phyloP scores from a whole-genome alignment of 2,329 filamentous ascomycete genomes.

The Gnomoniopsis smithogilvyi region DNA sequence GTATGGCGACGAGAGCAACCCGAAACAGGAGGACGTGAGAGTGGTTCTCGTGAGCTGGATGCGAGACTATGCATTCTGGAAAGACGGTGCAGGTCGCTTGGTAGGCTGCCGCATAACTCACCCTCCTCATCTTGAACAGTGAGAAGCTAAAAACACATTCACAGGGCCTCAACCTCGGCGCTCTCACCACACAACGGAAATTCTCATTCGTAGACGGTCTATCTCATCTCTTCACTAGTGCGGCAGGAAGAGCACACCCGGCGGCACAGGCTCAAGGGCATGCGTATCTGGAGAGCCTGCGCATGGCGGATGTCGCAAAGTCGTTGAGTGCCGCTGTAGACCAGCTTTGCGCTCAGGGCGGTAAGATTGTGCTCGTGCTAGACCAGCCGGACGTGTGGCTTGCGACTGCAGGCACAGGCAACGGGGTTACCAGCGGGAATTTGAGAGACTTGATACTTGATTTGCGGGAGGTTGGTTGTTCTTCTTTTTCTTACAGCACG shows the following conservation, averaged over 20 bases:
- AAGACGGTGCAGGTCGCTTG: slow-evolving; percentile 63
- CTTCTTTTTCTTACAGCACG: slow-evolving; percentile 19
- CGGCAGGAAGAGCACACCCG: neutral
- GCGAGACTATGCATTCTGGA: slow-evolving; percentile 77
- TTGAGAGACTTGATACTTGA: slow-evolving; percentile 55
- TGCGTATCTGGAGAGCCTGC: slow-evolving; percentile 28
- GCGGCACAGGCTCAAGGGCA: slow-evolving; percentile 15
- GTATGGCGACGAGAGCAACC: slow-evolving; percentile 25
- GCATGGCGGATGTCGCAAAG: slow-evolving; percentile 33
- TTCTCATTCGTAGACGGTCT: slow-evolving; percentile 78
- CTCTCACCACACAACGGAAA: slow-evolving; percentile 50
- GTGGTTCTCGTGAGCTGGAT: slow-evolving; percentile 83
- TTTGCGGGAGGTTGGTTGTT: slow-evolving; percentile 58
- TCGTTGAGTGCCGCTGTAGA: slow-evolving; percentile 38
- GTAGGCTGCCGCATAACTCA: slow-evolving; percentile 35
- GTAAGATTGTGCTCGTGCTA: slow-evolving; percentile 53
- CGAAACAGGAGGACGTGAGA: slow-evolving; percentile 34
- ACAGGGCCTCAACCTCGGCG: slow-evolving; percentile 69
- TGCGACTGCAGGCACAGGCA: slow-evolving; percentile 49
- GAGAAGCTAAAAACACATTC: neutral
- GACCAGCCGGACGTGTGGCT: slow-evolving; percentile 66
- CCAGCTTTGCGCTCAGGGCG: slow-evolving; percentile 23
- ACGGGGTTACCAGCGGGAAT: slow-evolving; percentile 39
- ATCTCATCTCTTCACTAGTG: slow-evolving; percentile 47
- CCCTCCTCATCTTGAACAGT: neutral